Base-by-base conservation (phyloP, 73 alveolate species). In the Tetrahymena thermophila region DNA sequence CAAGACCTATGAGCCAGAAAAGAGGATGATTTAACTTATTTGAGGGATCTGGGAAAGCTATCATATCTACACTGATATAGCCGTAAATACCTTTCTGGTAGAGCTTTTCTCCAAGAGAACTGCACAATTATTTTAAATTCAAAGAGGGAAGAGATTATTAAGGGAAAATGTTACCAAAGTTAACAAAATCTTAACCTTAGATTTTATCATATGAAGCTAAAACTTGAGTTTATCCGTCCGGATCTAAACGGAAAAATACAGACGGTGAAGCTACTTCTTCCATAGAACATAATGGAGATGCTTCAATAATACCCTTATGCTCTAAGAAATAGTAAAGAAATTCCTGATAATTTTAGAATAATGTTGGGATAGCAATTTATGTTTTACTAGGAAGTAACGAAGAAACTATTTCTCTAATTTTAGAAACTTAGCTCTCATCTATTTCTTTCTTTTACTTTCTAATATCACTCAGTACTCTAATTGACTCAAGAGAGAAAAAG, bases 241-340 rank as follows among this genome's bases (percentile, higher is more conserved):
- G 99, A 83, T 98, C 99, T 35, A 98, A 98, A 43, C 98, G 96
- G 85, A 98, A 98, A 28, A 99, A 96, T 31, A 98, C 98, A 35
- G 98, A 94, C 43, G 99, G 99, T n/a, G 98, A 94, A 0, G 98
- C 99, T 56, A 98, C 96, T 93, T 97, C 96, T 2, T 95, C 94
- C 25, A 98, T 96, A 94, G 96, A 96, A 93, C 98, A 98, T 16
- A 98, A 96, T 8, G 99, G 99, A 94, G 99, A 97, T 5, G 99
- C 99, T 94, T 98, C 99, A 15, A 98, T 98, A 28, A 98, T 98
- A 34, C 99, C 99, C 95, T 99, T 98, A 56, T 97, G 97, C 95
- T 96, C 97, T 58, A 98, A 96, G 95, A 97, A 98, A 31, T 97
- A 96, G 43, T 96, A 93, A 83, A 98, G 96, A 96, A 96, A 98